Evolutionary conservation across 2,329 filamentous ascomycete genomes (phyloP), one percentile per base, ranked within the genome.

Genomic region (Penicillium brasilianum): DNA sequence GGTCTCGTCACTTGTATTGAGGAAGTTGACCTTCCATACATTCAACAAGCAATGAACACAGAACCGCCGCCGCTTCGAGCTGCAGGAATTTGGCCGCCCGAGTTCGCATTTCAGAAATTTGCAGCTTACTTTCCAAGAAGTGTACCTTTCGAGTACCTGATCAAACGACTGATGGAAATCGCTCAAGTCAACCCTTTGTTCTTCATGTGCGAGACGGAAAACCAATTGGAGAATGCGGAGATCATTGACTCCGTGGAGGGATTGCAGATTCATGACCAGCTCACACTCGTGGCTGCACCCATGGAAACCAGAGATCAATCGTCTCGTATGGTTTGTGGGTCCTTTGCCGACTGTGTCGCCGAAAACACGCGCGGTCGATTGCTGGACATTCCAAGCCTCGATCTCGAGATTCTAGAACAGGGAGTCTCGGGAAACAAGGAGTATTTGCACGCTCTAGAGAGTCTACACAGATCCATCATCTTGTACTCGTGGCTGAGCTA

Each of bases 401-500:
- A 90, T 25, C 80, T 99, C 1, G 89, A 93, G 64, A 75, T 90
- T 2, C 83, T 98, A 3, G 91, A 97, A 62, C 61, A 80, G 28
- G 70, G 78, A 0, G 74, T 82, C 1, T 78, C 77, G 0, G 74
- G 74, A 0, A 74, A 76, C 14, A 78, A 83, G 56, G 74, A 80
- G 0, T 91, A 92, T 66, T 82, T 99, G 11, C 80, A 81, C 57
- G 78, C 82, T 9, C 81, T 98, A 20, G 95, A 99, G 75, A 76
- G 80, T 3, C 82, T 99, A 16, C 95, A 99, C 79, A 91, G 91
- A 70, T 83, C 87, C 30, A 81, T 99, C 39, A 92, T 94, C 48
- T 80, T 93, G 50, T 99, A 98, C 73, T 83, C 96, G 1, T 99
- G 95, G 95, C 83, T 99, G 16, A 94, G 91, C 69, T 98, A 94